Percentiles rank a stretch among this genome's conserved stretches.
Conservation (phyloP, 1,284 basidiomycete genomes). For the Ceratobasidium sp. region DNA sequence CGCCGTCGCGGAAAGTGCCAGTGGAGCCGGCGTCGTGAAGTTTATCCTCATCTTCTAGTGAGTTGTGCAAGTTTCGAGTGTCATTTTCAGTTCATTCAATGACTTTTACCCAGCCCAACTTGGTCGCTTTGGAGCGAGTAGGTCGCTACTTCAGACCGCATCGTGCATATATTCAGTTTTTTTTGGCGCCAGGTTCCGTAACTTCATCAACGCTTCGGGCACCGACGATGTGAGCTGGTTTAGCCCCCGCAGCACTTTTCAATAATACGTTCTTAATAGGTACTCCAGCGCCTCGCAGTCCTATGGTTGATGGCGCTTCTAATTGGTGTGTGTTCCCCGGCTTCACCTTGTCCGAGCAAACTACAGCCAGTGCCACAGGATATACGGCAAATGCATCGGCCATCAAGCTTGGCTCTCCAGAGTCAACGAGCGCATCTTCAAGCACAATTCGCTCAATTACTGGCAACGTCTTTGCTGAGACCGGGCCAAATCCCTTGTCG, state of each 20-base stretch:
- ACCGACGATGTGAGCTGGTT: constrained; percentile 56
- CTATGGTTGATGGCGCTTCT: constrained; percentile 55
- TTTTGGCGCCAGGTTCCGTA: constrained; percentile 53
- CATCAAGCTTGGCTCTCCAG: constrained; percentile 50
- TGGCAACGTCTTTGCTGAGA: constrained; percentile 18
- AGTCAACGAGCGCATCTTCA: constrained; percentile 41
- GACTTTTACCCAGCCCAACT: constrained; percentile 52
- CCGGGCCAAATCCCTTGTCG: background rate
- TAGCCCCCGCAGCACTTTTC: too few relatives aligned
- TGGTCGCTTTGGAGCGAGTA: constrained; percentile 57
- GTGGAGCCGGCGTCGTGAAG: constrained; percentile 49
- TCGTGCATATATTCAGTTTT: too few relatives aligned
- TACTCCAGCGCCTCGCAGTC: constrained; percentile 55
- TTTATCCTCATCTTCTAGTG: constrained; percentile 52
- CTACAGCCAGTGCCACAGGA: constrained; percentile 50
- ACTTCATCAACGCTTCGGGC: constrained; percentile 55
- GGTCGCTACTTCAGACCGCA: constrained; percentile 5
- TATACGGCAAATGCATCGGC: constrained; percentile 57
- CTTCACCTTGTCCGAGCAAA: background rate
- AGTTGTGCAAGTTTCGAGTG: background rate
- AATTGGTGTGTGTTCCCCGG: constrained; percentile 38
- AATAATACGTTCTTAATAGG: too few relatives aligned
- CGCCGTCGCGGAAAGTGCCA: constrained; percentile 51
- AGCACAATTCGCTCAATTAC: constrained; percentile 47
- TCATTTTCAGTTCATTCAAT: too few relatives aligned